Evolutionary conservation across 2,329 filamentous ascomycete genomes (phyloP).

Genomic region (Byssochlamys sp.): DNA sequence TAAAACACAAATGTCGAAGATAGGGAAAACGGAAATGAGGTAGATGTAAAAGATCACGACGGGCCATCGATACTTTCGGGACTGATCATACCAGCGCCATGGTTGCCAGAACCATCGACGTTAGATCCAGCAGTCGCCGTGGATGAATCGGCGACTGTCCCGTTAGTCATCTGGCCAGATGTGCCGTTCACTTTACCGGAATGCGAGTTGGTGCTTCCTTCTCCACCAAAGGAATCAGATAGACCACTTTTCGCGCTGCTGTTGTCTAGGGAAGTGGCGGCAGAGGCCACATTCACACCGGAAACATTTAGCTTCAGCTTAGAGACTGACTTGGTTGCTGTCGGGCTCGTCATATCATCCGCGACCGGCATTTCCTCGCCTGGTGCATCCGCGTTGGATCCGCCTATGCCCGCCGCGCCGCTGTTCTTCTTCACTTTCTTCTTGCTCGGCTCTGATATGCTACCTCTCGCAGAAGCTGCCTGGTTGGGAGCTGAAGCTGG

Average conservation of each 20-base stretch:
- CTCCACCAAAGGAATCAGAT: conserved; percentile 9
- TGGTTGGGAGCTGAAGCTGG: conserved; percentile 17
- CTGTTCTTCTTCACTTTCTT: conserved; percentile 36
- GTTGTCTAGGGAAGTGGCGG: conserved; percentile 6
- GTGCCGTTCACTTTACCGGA: conserved; percentile 24
- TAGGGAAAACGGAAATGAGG: background rate
- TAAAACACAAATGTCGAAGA: background rate
- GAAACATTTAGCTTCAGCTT: conserved; percentile 39
- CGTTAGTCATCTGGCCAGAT: conserved; percentile 42
- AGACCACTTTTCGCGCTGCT: conserved; percentile 8
- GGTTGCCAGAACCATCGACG: conserved; percentile 36
- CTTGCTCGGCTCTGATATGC: conserved; percentile 29
- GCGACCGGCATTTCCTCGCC: conserved; percentile 19
- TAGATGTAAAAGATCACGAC: conserved; percentile 6
- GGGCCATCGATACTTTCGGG: conserved; percentile 61
- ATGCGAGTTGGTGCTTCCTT: conserved; percentile 8
- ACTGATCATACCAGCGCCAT: conserved; percentile 67
- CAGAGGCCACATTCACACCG: conserved; percentile 6
- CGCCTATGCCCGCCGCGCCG: conserved; percentile 19
- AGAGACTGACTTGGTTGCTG: conserved; percentile 37
- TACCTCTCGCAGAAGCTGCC: conserved; percentile 17
- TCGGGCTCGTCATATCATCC: conserved; percentile 15
- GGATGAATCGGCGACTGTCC: conserved; percentile 45
- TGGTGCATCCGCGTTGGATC: conserved; percentile 13
- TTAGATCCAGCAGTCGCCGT: conserved; percentile 4